Evolutionary conservation across 164 flowering plant genomes (phyloP).

Genomic region (Paratinospora sagittata): DNA sequence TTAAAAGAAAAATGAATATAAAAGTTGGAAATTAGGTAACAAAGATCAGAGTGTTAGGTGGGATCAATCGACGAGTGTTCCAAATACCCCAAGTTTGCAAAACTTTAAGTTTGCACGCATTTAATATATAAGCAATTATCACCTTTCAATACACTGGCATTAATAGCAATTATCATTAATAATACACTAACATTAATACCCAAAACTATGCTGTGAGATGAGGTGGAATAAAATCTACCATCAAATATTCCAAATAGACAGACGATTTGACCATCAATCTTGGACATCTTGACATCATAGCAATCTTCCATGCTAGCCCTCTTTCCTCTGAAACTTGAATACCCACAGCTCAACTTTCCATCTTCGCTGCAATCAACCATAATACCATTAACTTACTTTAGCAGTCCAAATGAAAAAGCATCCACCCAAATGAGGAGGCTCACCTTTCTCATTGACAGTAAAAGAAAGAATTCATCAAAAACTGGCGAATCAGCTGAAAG

Average conservation of each 20-base stretch:
- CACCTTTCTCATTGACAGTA: slow-evolving; percentile 2
- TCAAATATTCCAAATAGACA: slow-evolving; percentile 92
- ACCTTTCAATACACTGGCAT: too few relatives aligned
- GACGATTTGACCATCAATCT: slow-evolving; percentile 62
- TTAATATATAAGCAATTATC: too few relatives aligned
- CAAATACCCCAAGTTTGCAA: not conserved
- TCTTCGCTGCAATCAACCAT: slow-evolving; percentile 63
- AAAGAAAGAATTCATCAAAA: not conserved
- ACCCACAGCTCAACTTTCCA: slow-evolving; percentile 81
- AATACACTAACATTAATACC: not conserved
- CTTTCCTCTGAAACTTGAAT: slow-evolving; percentile 91
- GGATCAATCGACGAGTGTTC: too few relatives aligned
- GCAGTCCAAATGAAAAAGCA: not conserved
- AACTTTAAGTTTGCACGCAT: not conserved
- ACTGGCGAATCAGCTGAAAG: not conserved
- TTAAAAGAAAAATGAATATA: not conserved
- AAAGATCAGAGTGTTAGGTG: not conserved
- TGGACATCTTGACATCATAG: slow-evolving; percentile 70
- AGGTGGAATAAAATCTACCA: slow-evolving; percentile 44
- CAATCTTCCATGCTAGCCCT: slow-evolving; percentile 96
- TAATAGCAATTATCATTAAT: not conserved
- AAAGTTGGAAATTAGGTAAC: not conserved
- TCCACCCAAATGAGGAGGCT: slow-evolving; percentile 1
- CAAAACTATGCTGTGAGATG: not conserved
- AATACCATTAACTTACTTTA: slow-evolving; percentile 12